These are phyloP conservation scores for Lasiodiplodia hormozganensis DNA, from an alignment of 2,329 filamentous ascomycete species.

Conservation along the genomic window DNA sequence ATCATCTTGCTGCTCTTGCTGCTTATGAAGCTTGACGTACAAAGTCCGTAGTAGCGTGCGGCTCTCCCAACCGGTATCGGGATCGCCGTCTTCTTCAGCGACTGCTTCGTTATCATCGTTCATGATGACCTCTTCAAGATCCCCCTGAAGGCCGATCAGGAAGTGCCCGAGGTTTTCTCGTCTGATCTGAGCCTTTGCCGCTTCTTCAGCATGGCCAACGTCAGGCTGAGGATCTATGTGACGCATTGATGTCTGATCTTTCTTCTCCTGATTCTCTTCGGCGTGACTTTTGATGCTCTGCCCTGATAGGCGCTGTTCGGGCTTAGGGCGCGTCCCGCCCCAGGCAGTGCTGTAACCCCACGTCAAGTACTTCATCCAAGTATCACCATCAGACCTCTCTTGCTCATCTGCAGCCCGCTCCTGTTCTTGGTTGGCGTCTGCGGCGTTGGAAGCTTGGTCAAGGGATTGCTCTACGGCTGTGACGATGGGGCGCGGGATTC, in stretches of 20 bases:
- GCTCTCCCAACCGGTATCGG: constrained; percentile 45
- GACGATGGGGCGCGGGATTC: constrained; percentile 57
- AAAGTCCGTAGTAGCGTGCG: constrained; percentile 70
- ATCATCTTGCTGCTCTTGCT: neutral
- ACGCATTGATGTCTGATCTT: constrained; percentile 41
- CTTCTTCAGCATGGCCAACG: constrained; percentile 61
- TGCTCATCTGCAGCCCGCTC: constrained; percentile 30
- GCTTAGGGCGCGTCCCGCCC: constrained; percentile 34
- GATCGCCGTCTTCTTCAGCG: neutral
- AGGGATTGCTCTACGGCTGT: constrained; percentile 52
- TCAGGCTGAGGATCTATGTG: constrained; percentile 48
- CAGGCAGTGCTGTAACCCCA: constrained; percentile 54
- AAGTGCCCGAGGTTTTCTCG: constrained; percentile 62
- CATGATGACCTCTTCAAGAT: constrained; percentile 61
- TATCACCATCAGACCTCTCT: constrained; percentile 47
- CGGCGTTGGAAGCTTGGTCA: constrained; percentile 50
- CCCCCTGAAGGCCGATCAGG: constrained; percentile 72
- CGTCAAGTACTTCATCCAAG: constrained; percentile 59
- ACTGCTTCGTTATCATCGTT: constrained; percentile 40
- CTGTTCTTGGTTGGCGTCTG: constrained; percentile 34
- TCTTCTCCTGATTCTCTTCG: constrained; percentile 27
- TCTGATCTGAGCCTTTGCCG: constrained; percentile 61
- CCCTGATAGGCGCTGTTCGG: constrained; percentile 4
- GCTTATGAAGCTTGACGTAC: constrained; percentile 65
- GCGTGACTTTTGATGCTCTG: neutral